phyloP scores from a whole-genome alignment of 2,329 filamentous ascomycete species.

The Exophiala aquamarina region DNA sequence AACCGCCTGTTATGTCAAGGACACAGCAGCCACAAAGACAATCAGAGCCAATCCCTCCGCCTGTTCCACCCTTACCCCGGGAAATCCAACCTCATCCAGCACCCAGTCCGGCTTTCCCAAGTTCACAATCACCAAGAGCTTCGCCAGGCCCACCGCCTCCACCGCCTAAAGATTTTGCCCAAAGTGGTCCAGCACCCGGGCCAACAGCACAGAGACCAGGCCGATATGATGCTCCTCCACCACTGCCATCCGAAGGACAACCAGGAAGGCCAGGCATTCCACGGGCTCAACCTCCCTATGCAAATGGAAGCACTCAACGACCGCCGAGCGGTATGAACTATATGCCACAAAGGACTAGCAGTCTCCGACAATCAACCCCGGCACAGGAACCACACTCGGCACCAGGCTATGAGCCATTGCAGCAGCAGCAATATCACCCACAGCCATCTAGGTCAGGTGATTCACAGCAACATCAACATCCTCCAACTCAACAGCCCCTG shows the following conservation, averaged over 20 bases:
- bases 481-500: conserved; percentile 12
- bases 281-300: conserved; percentile 19
- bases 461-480: conserved; percentile 16
- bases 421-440: conserved; percentile 27
- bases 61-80: conserved; percentile 32
- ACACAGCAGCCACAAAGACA: conserved; percentile 48
- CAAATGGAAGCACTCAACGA: conserved; percentile 30
- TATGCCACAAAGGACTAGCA: conserved; percentile 31
- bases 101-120: conserved; percentile 52
- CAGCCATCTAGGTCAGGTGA: too few species aligned
- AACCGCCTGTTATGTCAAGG: conserved; percentile 83
- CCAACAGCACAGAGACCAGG: conserved; percentile 14
- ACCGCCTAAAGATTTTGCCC: conserved; percentile 35
- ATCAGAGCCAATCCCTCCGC: conserved; percentile 33
- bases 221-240: conserved; percentile 29
- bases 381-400: conserved; percentile 11
- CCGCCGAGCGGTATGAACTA: conserved; percentile 32
- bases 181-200: neutral
- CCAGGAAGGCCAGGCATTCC: conserved; percentile 1
- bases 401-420: conserved; percentile 1
- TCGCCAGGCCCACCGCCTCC: conserved; percentile 30
- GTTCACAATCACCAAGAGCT: conserved; percentile 17
- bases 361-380: conserved; percentile 23
- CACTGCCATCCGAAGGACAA: conserved; percentile 19
- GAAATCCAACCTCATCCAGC: conserved; percentile 48